Base-by-base conservation (phyloP, 2,329 filamentous ascomycete genomes). In the Capronia epimyces region DNA sequence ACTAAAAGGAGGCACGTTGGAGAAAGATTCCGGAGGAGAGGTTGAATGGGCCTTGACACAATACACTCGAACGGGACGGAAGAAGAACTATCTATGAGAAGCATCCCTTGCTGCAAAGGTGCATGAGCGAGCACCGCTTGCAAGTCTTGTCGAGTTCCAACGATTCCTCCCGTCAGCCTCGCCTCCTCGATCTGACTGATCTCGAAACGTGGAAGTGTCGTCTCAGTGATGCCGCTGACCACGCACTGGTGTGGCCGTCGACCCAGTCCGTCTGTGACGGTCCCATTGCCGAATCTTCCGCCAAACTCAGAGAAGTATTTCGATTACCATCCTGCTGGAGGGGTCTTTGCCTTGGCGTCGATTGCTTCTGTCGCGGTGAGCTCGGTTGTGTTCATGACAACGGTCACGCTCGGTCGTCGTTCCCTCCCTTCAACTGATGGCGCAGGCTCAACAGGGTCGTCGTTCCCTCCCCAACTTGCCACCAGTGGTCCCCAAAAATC, bases 1-100 rank as follows among this genome's bases (percentile, higher is more conserved):
- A 72, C 95, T 98, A 55, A 79, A 90, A 41, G 85, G 84, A 46
- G 91, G 93, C 13, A 95, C 91, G 3, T 74, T 96, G 53, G 93
- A 97, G 66, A 95, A 74, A 56, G 69, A 90, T 64, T 94, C 94
- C 69, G 87, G 59, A 3, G 91, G 91, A 3, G 93, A 98, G 69
- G 83, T 94, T 3, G 93, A 98, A 71, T 98, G 93, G 93, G 86
- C 93, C 57, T 76, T 98, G 57, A 94, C 88, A 55, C 91, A 96
- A 66, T 98, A 95, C 69, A 98, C 91, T 7, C 79, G 93, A 60
- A 97, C 91, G 12, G 84, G 86, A 62, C 83, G 83, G 71, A 97
- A 97, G 81, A 96, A 96, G 82, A 89, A 95, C 65, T 95, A 95
- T 66, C 77, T 96, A 48, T 96, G 59, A 67, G 20, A 21, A 16